A percentile compares a stretch with the other conserved stretches of the same genome.
phyloP scores from a whole-genome alignment of 1,139 yeast species.

The Kodamaea alishanica region DNA sequence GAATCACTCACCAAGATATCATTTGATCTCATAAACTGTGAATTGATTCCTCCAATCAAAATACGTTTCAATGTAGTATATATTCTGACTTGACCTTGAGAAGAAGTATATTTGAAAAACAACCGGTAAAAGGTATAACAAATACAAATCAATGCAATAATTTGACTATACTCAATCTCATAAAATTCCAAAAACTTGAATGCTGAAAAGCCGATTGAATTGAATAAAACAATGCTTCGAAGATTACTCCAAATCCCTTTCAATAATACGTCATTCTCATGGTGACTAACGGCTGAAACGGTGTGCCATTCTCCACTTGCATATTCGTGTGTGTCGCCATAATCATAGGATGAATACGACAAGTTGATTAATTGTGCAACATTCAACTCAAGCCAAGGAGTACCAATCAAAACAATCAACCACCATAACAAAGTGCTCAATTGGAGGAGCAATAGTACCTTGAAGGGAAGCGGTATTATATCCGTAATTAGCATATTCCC shows the following conservation, averaged over 20 bases:
- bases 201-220: conserved; percentile 20
- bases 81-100: conserved; percentile 42
- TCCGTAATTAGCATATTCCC: conserved; percentile 11
- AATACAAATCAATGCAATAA: conserved; percentile 10
- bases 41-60: conserved; percentile 53
- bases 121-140: conserved; percentile 10
- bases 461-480: conserved; percentile 37
- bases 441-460: conserved; percentile 31
- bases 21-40: conserved; percentile 57
- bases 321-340: conserved; percentile 16
- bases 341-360: conserved; percentile 39
- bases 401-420: conserved; percentile 26
- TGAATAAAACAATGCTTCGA: conserved; percentile 19
- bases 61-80: conserved; percentile 52
- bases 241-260: conserved; percentile 34
- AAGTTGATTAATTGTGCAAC: conserved; percentile 35
- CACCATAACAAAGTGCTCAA: conserved; percentile 38
- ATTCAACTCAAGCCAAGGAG: conserved; percentile 26
- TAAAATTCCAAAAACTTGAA: conserved; percentile 19
- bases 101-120: conserved; percentile 10
- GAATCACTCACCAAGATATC: conserved; percentile 82
- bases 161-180: conserved; percentile 4
- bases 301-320: conserved; percentile 35
- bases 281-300: conserved; percentile 26
- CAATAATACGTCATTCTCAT: conserved; percentile 31